Evolutionary conservation across 108 stramenopile species (phyloP).

Genomic region (Nannochloropsis salina): DNA sequence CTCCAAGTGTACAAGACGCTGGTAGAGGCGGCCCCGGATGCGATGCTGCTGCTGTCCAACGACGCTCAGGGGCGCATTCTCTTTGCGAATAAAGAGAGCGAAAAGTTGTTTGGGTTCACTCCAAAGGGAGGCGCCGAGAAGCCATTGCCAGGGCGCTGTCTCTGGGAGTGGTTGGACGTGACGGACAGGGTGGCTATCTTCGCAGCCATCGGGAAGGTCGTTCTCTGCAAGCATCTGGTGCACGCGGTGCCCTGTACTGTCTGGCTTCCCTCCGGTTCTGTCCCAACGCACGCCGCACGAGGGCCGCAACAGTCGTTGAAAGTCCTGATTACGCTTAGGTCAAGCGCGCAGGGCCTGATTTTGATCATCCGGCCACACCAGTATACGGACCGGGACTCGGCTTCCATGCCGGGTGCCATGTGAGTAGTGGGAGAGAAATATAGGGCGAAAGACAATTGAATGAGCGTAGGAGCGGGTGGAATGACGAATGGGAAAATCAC

Average conservation of each 20-base stretch:
- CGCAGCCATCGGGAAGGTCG: not conserved
- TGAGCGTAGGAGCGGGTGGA: not conserved
- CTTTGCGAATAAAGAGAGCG: not conserved
- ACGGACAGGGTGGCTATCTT: not conserved
- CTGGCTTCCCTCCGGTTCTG: not conserved
- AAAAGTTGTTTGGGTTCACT: not conserved
- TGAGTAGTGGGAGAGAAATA: not conserved
- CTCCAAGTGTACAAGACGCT: not conserved
- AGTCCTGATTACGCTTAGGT: not conserved
- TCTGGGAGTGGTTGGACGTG: conserved; percentile 8
- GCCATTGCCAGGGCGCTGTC: not conserved
- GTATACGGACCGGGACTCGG: too few relatives aligned
- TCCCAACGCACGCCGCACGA: not conserved
- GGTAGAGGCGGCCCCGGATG: not conserved
- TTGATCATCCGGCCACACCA: not conserved
- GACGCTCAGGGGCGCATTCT: not conserved
- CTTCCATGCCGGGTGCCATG: too few relatives aligned
- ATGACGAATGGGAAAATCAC: too few relatives aligned
- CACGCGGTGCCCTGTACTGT: too few relatives aligned
- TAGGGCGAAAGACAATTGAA: not conserved
- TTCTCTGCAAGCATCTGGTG: not conserved
- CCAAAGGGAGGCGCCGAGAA: not conserved
- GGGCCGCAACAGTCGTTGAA: conserved; percentile 1
- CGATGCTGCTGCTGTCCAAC: not conserved
- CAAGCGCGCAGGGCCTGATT: not conserved